Evolutionary conservation across 1,284 basidiomycete species (phyloP), one percentile per base, ranked within the genome.

Genomic region (Quambalaria eucalypti): DNA sequence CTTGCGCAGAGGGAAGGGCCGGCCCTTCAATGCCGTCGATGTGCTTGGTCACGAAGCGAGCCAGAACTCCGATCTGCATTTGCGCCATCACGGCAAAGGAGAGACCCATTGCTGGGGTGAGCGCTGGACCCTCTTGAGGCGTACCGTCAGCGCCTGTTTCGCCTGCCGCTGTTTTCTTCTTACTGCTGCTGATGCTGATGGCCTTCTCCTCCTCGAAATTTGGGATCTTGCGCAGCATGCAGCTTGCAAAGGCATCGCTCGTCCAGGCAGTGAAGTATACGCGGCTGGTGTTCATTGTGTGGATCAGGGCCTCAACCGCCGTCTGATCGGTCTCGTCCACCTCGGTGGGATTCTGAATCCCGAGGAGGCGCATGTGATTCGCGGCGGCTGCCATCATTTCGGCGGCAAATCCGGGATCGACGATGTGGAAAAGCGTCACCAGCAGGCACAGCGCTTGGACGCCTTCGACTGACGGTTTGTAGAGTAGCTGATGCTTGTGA

Each of bases 31-130:
- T 52, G 26, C 48, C 44, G 39, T 70, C 64, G 26, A 70, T 62
- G 40, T 68, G 66, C 14, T 57, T 62, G 8, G 55, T 61, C 38
- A 68, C 44, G 48, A 70, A 70, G 10, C 68, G 55, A 12, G 68
- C 62, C 1, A 70, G 61, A 1, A 66, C 68, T 4, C 68, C 68
- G n/a, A 70, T 61, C 56, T 70, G 68, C 40, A 68, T 57, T 59
- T 66, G 55, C 25, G 68, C 65, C 60, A 70, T 64, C 55, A 70
- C 62, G 44, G 61, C 60, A 33, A 70, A 70, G 29, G 65, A 65
- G 9, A 70, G 55, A 4, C 68, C 68, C 68, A 70, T 70, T 59
- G 66, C 61, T 12, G 64, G 64, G n/a, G 62, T 68, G 23, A 70
- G 58, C 47, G 65, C 63, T 26, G 64, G 53, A 21, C 58, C 54